Evolutionary conservation across 2,329 filamentous ascomycete genomes (phyloP).

Genomic region (Cladosporium sp.): DNA sequence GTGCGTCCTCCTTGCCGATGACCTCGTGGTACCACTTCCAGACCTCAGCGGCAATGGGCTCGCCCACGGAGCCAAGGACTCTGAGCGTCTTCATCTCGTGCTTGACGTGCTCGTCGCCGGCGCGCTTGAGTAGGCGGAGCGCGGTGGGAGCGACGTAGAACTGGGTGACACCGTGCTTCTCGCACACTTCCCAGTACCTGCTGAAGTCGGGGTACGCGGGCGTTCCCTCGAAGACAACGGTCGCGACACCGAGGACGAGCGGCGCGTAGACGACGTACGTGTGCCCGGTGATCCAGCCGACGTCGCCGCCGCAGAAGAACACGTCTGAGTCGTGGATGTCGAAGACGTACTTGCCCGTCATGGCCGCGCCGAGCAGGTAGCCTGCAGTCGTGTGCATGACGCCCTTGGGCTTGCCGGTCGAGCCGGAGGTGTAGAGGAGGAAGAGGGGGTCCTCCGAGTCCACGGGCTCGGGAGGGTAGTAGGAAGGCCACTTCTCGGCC

Average conservation of each 20-base stretch:
- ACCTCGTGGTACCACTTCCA: slow-evolving; percentile 99
- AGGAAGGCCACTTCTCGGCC: slow-evolving; percentile 90
- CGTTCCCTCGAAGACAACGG: slow-evolving; percentile 95
- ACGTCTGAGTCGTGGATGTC: slow-evolving; percentile 90
- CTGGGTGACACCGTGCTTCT: slow-evolving; percentile 89
- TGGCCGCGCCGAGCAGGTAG: slow-evolving; percentile 87
- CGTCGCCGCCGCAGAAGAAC: slow-evolving; percentile 97
- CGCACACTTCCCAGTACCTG: slow-evolving; percentile 97
- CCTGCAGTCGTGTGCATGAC: slow-evolving; percentile 96
- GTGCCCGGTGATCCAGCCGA: slow-evolving; percentile 98
- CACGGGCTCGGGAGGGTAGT: slow-evolving; percentile 83
- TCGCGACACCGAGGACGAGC: slow-evolving; percentile 83
- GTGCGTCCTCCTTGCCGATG: slow-evolving; percentile 87
- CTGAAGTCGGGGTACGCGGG: slow-evolving; percentile 97
- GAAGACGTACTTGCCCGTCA: slow-evolving; percentile 97
- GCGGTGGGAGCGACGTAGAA: slow-evolving; percentile 98
- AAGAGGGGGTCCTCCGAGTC: slow-evolving; percentile 94
- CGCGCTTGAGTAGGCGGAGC: slow-evolving; percentile 86
- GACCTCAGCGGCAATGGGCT: slow-evolving; percentile 94
- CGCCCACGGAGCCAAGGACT: slow-evolving; percentile 88
- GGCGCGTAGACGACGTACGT: slow-evolving; percentile 98
- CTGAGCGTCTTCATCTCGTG: slow-evolving; percentile 82
- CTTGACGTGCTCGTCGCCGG: slow-evolving; percentile 87
- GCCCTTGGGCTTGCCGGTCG: slow-evolving; percentile 97
- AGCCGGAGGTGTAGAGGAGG: slow-evolving; percentile 95